Evolutionary conservation across 495 filamentous ascomycete genomes (phyloP), one percentile per base, ranked within the genome.

Genomic region (Tuber umbilicatum): DNA sequence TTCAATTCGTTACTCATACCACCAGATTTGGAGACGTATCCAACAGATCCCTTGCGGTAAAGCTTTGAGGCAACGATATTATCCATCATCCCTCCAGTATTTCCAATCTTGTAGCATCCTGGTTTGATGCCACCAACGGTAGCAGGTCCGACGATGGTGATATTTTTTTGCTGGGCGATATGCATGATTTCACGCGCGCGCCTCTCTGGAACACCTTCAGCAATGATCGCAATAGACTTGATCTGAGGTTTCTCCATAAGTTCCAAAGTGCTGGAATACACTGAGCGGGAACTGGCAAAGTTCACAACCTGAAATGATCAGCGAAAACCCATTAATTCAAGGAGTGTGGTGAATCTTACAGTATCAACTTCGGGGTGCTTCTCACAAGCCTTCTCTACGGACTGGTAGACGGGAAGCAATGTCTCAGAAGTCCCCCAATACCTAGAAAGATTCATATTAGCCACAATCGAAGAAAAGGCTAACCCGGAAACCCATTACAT

Each of bases 11-110:
- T 99, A 83, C 94, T 97, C 95, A 99, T 99, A 88, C 95, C 95
- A 83, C 95, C 95, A 69, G 95, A 99, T 88, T 99, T 99, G 88
- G 96, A 98, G 84, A 99, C 95, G 84, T 99, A 99, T 82, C 92
- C 95, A 77, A 99, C 94, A 72, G 96, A 98, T 80, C 95, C 95
- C 86, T 93, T 93, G 85, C 95, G 95, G 90, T 99, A 99, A 71
- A 99, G 93, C 90, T 98, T 99, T 85, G 96, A 98, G 80, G 95
- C 94, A 75, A 99, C 95, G 82, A 99, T 99, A 89, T 99, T 99
- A 89, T 99, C 95, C 95, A 99, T 99, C 95, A 99, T 99, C 85
- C 95, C 95, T 89, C 95, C 95, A 77, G 95, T 99, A 89, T 99
- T 99, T 85, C 95, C 95, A 78, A 99, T 99, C 90, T 98, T 99